Evolutionary conservation across 2,329 filamentous ascomycete genomes (phyloP), one percentile per base, ranked within the genome.

Genomic region (Cercospora sesami): DNA sequence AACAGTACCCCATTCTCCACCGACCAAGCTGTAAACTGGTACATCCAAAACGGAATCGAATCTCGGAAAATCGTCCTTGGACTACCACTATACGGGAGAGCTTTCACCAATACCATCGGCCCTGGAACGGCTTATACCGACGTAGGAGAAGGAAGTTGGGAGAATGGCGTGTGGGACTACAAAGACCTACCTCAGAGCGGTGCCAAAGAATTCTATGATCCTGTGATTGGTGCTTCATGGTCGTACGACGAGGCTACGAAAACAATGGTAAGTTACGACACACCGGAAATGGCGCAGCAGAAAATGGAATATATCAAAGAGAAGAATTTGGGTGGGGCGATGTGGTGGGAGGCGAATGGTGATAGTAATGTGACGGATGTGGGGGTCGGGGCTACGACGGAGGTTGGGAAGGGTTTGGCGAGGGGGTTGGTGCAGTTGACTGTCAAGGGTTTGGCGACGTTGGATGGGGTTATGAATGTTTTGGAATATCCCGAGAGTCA

Each of bases 291-390:
- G 78, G 90, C 88, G 2, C 82, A 83, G 72, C 77, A 81, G 72
- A 98, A 97, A 83, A 87, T 89, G 1, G 81, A 86, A 7, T 97
- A 89, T 78, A 87, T 97, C 76, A 85, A 83, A 75, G 78, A 85
- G 23, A 82, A 85, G 55, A 83, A 86, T 0, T 84, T 97, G 0
- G 94, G 93, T 1, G 94, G 94, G n/a, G 92, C 86, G 21, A 97
- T 98, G 94, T 98, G 93, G 93, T 96, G 92, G 92, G 94, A 97
- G 82, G 91, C 89, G 74, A 94, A 90, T 75, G 89, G 87, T 0
- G 94, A 97, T 78, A 79, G 79, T 10, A 69, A 72, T 26, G 39
- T 60, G 3, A 82, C 69, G 12, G 55, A 83, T n/a, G 60, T 36
- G 0, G 94, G 91, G 16, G 45, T 48, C 1, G 48, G 23, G 12